Base-by-base conservation (phyloP, 108 stramenopile genomes). In the Cylindrotheca fusiformis region DNA sequence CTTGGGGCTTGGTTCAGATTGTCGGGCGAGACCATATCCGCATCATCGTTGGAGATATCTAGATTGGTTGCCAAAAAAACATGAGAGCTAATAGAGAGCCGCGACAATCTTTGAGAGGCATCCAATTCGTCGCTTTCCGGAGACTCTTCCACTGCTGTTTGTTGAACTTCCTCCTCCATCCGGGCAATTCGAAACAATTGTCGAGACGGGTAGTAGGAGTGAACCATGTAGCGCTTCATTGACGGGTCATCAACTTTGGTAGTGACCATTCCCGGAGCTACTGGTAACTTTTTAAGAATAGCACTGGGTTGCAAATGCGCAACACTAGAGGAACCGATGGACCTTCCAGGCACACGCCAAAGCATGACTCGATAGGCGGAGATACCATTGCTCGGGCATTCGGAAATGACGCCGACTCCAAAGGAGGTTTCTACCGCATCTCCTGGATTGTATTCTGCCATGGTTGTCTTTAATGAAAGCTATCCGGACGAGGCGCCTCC, bases 271-370 rank as follows among this genome's bases (percentile, higher is more conserved):
- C 86, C 86, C 24, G 86, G 86, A 30, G 86, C 86, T 20, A 69
- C 86, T 2, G 80, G 82, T 28, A 87, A 58, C 33, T 76, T 75
- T 25, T 52, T 21, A 8, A 73, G 3, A 46, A 79, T 72, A 27
- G 66, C 47, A 52, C 70, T 31, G 3, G 53, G 56, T 58, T 72
- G 69, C 26, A 86, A 29, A 52, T 63, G 77, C 1, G 85, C 84
- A 1, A 65, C 50, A 6, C 84, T 61, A 1, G 78, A 66, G 0
- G 86, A 81, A 19, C 68, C 86, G 22, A 93, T 76, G 19, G 88
- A 89, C 62, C 84, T 80, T 0, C 91, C 91, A 21, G 86, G 82
- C 26, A 65, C 48, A 48, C 91, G 65, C 84, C 86, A 87, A 8
- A 93, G 58, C 8, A 84, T 68, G 0, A 86, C 70, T 47, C 48